Base-by-base conservation (phyloP, 257 asterid genomes). In the Rauvolfia tetraphylla region DNA sequence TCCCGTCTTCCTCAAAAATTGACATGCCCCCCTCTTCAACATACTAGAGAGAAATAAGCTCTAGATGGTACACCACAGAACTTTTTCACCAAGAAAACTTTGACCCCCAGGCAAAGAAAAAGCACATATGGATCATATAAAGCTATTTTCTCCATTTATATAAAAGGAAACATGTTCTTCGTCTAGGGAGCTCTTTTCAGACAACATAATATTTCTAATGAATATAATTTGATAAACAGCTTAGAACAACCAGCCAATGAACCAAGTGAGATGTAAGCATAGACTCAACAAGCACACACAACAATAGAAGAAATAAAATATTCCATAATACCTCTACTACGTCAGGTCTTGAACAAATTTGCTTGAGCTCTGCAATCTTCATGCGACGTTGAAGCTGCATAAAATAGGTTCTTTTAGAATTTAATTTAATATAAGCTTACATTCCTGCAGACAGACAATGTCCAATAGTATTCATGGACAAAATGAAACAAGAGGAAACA, bases 301-400 rank as follows among this genome's bases (percentile, higher is more conserved):
- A 1, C 61, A 22, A 54, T 54, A 54, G 0, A 54, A 20, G 61
- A 20, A 54, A 22, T 22, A 22, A 22, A 48, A 72, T 38, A 51
- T 18, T 53, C 11, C 17, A 13, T 3, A 57, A 59, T 87, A 94
- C 98, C 97, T 94, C 98, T 76, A 94, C 97, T 68, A 94, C 97
- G 86, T 94, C 98, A 78, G 98, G 97, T 79, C 87, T 89, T 34
- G 90, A 69, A 81, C 80, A 85, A 65, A 94, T 81, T 83, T 94
- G 97, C 81, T 94, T 94, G 80, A 94, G 80, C 73, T 94, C 97
- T 42, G 96, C 97, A 79, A 94, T 94, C 83, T 94, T 94, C 98
- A 94, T 94, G 76, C 98, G 85, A 27, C 97, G 90, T 74, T 92
- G 95, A 79, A 90, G 91, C 98, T 92, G 84, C 81, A 87, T 77